phyloP scores from a whole-genome alignment of 1,284 basidiomycete species.

The Cryptococcus sp. region DNA sequence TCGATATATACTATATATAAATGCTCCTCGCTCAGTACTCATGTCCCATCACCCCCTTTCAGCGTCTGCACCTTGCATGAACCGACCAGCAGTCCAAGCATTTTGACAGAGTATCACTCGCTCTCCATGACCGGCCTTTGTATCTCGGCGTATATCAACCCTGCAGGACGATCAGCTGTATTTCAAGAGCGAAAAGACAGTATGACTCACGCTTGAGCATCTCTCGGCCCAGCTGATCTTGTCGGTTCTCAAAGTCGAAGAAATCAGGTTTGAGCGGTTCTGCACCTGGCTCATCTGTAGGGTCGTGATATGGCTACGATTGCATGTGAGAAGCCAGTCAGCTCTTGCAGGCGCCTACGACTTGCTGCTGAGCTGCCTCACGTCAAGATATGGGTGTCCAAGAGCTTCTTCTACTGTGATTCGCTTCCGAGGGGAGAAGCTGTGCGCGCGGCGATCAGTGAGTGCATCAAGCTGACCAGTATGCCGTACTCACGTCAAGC shows the following conservation, averaged over 20 bases:
- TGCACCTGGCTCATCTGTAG: slow-evolving; percentile 80
- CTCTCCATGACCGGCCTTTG: slow-evolving; percentile 38
- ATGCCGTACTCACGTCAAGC: slow-evolving; percentile 63
- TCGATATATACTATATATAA: no score
- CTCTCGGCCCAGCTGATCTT: slow-evolving; percentile 57
- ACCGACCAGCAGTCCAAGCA: no score
- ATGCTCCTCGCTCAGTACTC: no score
- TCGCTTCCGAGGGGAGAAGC: slow-evolving; percentile 82
- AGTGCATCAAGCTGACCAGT: slow-evolving; percentile 11
- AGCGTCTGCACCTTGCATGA: no score
- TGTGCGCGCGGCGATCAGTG: slow-evolving; percentile 37
- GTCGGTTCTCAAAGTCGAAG: slow-evolving; percentile 76
- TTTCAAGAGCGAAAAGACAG: no score
- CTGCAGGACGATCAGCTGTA: slow-evolving; percentile 26
- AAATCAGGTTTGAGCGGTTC: slow-evolving; percentile 78
- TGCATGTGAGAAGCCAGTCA: slow-evolving; percentile 16
- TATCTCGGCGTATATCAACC: slow-evolving; percentile 56
- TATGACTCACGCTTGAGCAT: slow-evolving; percentile 54
- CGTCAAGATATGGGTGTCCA: slow-evolving; percentile 87
- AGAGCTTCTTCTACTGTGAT: slow-evolving; percentile 89
- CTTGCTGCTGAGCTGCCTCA: slow-evolving; percentile 40
- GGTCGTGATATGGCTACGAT: slow-evolving; percentile 79
- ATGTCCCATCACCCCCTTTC: no score
- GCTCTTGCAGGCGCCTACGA: not conserved
- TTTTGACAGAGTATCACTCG: not conserved